Percentiles rank a stretch among this genome's conserved stretches.
Evolutionary conservation across 768 basidiomycete genomes (phyloP).

Genomic region (Fomitopsis pulvina): DNA sequence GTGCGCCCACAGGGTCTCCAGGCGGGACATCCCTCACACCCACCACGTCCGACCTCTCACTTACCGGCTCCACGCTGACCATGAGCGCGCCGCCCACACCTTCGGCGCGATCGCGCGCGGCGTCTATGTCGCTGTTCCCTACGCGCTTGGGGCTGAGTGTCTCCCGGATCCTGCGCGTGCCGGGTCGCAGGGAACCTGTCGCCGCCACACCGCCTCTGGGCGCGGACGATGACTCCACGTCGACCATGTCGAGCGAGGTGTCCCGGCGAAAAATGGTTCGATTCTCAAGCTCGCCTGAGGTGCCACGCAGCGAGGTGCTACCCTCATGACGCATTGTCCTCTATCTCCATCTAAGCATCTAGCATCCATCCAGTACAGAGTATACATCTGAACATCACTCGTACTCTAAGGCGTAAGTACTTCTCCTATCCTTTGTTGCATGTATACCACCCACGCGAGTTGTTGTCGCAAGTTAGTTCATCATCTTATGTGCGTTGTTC

Average conservation of each 20-base stretch:
- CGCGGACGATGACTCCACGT: constrained; percentile 2
- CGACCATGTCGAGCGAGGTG: constrained; percentile 11
- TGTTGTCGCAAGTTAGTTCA: too few species aligned
- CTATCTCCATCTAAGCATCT: too few species aligned
- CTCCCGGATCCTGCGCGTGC: constrained; percentile 41
- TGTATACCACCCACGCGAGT: too few species aligned
- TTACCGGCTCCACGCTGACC: constrained; percentile 36
- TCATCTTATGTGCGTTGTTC: too few species aligned
- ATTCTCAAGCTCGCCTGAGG: constrained; percentile 31
- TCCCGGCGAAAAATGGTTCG: constrained; percentile 56
- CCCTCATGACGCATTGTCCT: neutral
- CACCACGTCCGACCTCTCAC: constrained; percentile 33
- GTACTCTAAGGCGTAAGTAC: too few species aligned
- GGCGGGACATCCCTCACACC: constrained; percentile 25
- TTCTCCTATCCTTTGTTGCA: too few species aligned
- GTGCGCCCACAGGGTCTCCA: constrained; percentile 29
- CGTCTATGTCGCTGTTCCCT: constrained; percentile 14
- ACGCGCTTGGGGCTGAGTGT: constrained; percentile 39
- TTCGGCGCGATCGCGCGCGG: constrained; percentile 14
- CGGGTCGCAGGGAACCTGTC: constrained; percentile 23
- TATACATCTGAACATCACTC: too few species aligned
- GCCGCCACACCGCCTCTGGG: constrained; percentile 21
- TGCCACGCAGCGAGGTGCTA: neutral
- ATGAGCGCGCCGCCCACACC: constrained; percentile 30
- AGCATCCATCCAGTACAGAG: too few species aligned